Base-by-base conservation (phyloP, 1,284 basidiomycete genomes). In the Calocybe gambosa region DNA sequence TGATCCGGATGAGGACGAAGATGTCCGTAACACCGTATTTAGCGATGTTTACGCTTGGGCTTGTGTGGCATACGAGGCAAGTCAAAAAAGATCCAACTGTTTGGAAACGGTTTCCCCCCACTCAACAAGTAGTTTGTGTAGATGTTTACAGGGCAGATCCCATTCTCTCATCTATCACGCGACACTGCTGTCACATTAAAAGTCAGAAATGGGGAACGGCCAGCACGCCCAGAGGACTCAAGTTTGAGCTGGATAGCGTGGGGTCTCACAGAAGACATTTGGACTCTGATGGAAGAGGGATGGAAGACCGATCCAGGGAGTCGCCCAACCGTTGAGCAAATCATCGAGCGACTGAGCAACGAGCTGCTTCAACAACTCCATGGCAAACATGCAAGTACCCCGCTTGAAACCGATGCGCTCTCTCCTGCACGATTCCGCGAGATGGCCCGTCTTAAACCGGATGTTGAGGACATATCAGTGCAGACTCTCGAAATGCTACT, bases 251-350 rank as follows among this genome's bases (percentile, higher is more conserved):
- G 49, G 43, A 23, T 20, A 0, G 33, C 44, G 23, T 57, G 52
- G 50, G 55, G 56, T 0, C 39, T 60, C 12, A 56, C 55, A 19
- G 51, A 54, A 8, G 37, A 39, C 7, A 42, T 57, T 2, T 60
- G 58, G 57, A 5, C n/a, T 7, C 25, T 57, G 26, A 60, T 29
- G 2, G 10, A 29, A n/a, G 28, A 4, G 4, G 28, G 28, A 4
- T 29, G 28, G 28, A n/a, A 3, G 58, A 21, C 34, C 13, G 49
- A 52, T 12, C 53, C 53, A 16, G 38, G 23, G 18, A 16, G 28
- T 2, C 42, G 49, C 3, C 49, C 45, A 39, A 44, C 41, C 3
- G 33, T 44, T 1, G 33, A 42, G 1, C 10, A 40, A 19, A 7
- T 50, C 10, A 44, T 47, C 10, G 35, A 46, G 37, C 18, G 28